Base-by-base conservation (phyloP, 164 flowering plant genomes). In the Stephania cephalantha region DNA sequence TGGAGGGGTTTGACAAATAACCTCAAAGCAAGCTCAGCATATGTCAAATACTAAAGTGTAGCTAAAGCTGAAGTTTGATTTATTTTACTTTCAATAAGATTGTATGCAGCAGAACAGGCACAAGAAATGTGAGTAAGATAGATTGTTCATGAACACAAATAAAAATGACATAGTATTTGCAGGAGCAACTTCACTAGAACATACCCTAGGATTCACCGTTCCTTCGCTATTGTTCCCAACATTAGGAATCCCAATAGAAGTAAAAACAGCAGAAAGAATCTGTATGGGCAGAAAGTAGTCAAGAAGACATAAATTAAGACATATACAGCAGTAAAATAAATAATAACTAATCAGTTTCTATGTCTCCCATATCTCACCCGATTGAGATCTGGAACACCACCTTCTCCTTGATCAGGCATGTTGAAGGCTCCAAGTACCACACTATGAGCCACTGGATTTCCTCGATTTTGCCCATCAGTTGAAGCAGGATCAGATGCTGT, bases 241-340 rank as follows among this genome's bases (percentile, higher is more conserved):
- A 75, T 81, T 80, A 65, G 84, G 17, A n/a, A 88, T 44, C 76
- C 97, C 97, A 79, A 93, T 74, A 71, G 99, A 90, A 74, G 88
- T 82, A 13, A 95, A 89, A 78, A 95, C 88, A 78, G 94, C 90
- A 18, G 99, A 90, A 42, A 95, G 80, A 77, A 93, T 82, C 98
- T 95, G 86, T 46, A 29, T 22, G 72, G 46, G 53, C 30, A 72
- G 5, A 63, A 46, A 75, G 73, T 61, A 61, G n/a, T 61, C 25
- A 61, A 66, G 48, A 58, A 70, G 20, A 5, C 64, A 74, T 22
- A 11, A 35, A 63, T 25, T 71, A 25, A 31, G 48, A 29, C 25
- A 4, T 17, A 31, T 61, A 46, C 44, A 45, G 69, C 53, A 67
- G 29, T 30, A 9, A 35, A 17, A 70, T 10, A 67, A 68, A 55